Base-by-base conservation (phyloP, 768 basidiomycete species). In the Lactarius evosmus region DNA sequence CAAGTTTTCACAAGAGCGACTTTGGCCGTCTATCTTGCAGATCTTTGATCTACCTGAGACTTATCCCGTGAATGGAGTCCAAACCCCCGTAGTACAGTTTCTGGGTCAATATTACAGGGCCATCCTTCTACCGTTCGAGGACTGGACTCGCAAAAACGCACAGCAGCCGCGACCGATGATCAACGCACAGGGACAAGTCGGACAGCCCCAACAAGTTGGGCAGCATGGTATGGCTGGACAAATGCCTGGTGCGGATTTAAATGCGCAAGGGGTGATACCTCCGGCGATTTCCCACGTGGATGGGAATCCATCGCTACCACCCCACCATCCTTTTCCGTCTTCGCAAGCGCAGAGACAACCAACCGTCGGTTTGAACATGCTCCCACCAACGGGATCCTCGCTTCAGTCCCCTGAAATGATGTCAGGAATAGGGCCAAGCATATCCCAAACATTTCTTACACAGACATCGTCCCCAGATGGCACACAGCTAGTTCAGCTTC, bases 101-200 rank as follows among this genome's bases (percentile, higher is more conserved):
- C 75, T 91, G 56, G 79, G 78, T 27, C 78, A 83, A 56, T 82
- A 85, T 70, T 93, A 91, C 73, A 79, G 76, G 73, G 76, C 72
- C 17, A 78, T 93, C 62, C 76, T 92, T 27, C 76, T 77, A 41
- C 88, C 89, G 3, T 90, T 93, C 69, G 91, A 93, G 74, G 86
- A 89, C 36, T 72, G 77, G 33, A 88, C 87, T 72, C 82, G 82
- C 72, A 84, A 80, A 66, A 89, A 84, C 68, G 53, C 85, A 49
- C 77, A 85, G 58, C 86, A 83, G 65, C 83, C 82, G 69, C 83
- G 82, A 67, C 78, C 79, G 33, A 78, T 83, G 74, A 69, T 78
- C 67, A 68, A 78, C 29, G 72, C 78, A 27, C 77, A 78, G 58
- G 82, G 76, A 60, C 71, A 69, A 60, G 70, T 72, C 46, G 75